Evolutionary conservation across 169 alveolate species (phyloP), one percentile per base, ranked within the genome.

Genomic region (Miamiensis avidus): DNA sequence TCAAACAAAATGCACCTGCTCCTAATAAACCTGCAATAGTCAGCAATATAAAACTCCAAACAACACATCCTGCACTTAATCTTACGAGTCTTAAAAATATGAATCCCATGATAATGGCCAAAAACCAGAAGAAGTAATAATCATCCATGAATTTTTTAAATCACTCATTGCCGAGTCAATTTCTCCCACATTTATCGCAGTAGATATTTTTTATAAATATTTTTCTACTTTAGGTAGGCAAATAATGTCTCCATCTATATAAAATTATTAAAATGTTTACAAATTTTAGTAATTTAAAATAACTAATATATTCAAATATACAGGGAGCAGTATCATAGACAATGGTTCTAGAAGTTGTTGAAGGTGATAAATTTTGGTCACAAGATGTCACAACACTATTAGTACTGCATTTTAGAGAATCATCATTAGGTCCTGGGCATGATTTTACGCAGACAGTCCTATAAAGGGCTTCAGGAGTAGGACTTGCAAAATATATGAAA

Each of bases 101-200:
- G 4, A 49, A 20, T 20, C 69, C 69, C 4, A 49, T 49, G 4
- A 49, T 11, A 79, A 79, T 0, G 84, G 31, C 27, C 34, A 29
- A 15, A 64, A n/a, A 20, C 76, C 76, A 29, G 65, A 75, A 26
- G 65, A 75, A 0, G 64, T 31, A 29, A 72, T 34, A 28, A 79
- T 28, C 27, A 34, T 75, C 84, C 84, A 79, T 49, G 84, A 34
- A 25, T 34, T 79, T n/a, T 64, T 34, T 0, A 79, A n/a, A 29
- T 79, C 84, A 49, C 76, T 49, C 76, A 79, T 49, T 34, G 64
- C 30, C 64, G 34, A 65, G 34, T 79, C 84, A 29, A 65, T 28
- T 34, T 30, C 4, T 49, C 20, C 26, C 4, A 11, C 4, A 49
- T 20, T 49, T 11, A 49, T 11, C 20, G 69, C 69, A 11, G 4